These are phyloP conservation scores for Theileria parva DNA, from an alignment of 169 alveolate genomes.

Conservation along the genomic window DNA sequence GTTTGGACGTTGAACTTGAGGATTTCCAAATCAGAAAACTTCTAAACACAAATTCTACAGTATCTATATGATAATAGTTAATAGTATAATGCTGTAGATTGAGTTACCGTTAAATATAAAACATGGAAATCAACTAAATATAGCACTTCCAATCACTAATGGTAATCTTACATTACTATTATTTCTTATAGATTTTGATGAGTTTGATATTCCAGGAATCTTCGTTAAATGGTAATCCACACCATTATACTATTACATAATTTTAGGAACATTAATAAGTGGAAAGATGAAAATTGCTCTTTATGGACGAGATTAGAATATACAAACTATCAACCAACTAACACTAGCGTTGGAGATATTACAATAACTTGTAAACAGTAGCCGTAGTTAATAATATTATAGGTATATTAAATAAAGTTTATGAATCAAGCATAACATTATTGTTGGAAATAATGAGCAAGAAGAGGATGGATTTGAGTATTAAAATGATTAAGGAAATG, in stretches of 20 bases:
- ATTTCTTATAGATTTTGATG: background rate
- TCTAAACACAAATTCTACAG: background rate
- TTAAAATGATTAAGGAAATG: background rate
- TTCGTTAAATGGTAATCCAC: slow-evolving; percentile 4
- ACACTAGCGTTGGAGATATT: background rate
- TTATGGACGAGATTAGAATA: background rate
- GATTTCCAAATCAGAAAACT: slow-evolving; percentile 17
- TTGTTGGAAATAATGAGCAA: background rate
- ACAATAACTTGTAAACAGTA: background rate
- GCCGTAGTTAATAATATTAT: background rate
- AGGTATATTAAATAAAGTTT: background rate
- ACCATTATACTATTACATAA: background rate
- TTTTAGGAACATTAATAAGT: background rate
- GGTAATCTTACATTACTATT: background rate
- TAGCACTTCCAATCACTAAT: slow-evolving; percentile 9
- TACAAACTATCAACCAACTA: background rate
- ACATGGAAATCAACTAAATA: slow-evolving; percentile 10
- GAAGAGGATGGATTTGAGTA: background rate
- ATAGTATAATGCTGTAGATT: background rate
- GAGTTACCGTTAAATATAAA: slow-evolving; percentile 14
- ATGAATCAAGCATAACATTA: background rate
- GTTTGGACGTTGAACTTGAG: slow-evolving; percentile 22
- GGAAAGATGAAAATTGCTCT: background rate
- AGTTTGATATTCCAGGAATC: background rate
- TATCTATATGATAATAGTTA: background rate